Percentiles rank a stretch among this genome's conserved stretches.
phyloP scores from a whole-genome alignment of 1,139 yeast species.

The Debaryomyces coudertii region DNA sequence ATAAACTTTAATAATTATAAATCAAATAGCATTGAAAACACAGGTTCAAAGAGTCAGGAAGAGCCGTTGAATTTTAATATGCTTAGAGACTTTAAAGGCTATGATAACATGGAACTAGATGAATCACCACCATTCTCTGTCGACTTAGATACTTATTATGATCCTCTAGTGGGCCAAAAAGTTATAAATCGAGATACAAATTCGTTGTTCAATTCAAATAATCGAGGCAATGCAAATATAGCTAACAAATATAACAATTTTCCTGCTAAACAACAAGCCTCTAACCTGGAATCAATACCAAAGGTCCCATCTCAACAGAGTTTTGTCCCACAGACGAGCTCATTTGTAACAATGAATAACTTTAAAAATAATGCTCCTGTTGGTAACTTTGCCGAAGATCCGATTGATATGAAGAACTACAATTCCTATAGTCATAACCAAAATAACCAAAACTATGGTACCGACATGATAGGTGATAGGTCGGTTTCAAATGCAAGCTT shows the following conservation, averaged over 20 bases:
- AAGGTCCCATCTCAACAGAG: slow-evolving; percentile 6
- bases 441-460: slow-evolving; percentile 13
- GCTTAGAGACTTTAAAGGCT: slow-evolving; percentile 36
- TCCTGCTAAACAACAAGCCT: not conserved
- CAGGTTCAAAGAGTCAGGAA: not conserved
- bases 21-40: not conserved
- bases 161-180: slow-evolving; percentile 16
- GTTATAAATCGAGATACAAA: not conserved
- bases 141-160: slow-evolving; percentile 35
- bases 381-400: slow-evolving; percentile 18
- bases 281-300: not conserved
- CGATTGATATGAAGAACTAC: slow-evolving; percentile 17
- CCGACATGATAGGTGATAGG: slow-evolving; percentile 16
- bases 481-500: slow-evolving; percentile 9
- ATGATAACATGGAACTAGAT: slow-evolving; percentile 41
- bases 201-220: slow-evolving; percentile 2
- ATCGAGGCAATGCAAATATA: not conserved
- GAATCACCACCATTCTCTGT: slow-evolving; percentile 46
- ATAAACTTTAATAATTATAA: not conserved
- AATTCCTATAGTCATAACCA: not conserved
- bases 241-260: not conserved
- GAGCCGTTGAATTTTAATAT: slow-evolving; percentile 19
- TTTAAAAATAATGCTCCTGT: not conserved
- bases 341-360: slow-evolving; percentile 1
- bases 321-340: not conserved